Evolutionary conservation across 805 yeast species (phyloP).

Genomic region (Tetrapisispora fleetii): DNA sequence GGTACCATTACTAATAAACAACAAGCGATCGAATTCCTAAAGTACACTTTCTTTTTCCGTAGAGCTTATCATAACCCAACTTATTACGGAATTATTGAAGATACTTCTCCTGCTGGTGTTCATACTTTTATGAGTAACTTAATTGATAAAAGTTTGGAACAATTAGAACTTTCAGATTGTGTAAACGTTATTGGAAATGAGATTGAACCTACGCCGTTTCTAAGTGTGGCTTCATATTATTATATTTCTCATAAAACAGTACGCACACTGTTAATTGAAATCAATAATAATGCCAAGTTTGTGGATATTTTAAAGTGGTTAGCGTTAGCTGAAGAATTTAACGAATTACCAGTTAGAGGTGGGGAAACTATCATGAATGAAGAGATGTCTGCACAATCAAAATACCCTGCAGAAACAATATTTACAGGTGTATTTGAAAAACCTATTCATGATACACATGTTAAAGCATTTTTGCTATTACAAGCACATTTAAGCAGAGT

Average conservation of each 20-base stretch:
- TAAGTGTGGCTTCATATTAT: constrained; percentile 81
- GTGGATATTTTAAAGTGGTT: constrained; percentile 38
- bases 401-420: constrained; percentile 54
- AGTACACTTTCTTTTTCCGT: constrained; percentile 88
- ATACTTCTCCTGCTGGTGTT: constrained; percentile 44
- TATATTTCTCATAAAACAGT: constrained; percentile 87
- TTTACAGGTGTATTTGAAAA: constrained; percentile 45
- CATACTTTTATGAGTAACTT: constrained; percentile 49
- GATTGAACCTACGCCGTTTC: constrained; percentile 62
- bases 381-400: constrained; percentile 68
- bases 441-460: constrained; percentile 75
- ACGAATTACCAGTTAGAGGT: constrained; percentile 82
- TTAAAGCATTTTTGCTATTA: constrained; percentile 67
- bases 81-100: constrained; percentile 77
- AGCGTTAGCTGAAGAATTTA: constrained; percentile 63
- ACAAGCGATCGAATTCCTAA: constrained; percentile 92
- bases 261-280: constrained; percentile 50
- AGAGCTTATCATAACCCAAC: constrained; percentile 92
- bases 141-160: constrained; percentile 58
- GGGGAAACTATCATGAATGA: constrained; percentile 82
- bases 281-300: constrained; percentile 33
- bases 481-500: constrained; percentile 78
- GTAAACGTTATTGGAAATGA: constrained; percentile 40
- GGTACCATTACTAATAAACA: constrained; percentile 89
- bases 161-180: constrained; percentile 66